A percentile compares a stretch with the other conserved stretches of the same genome.
Conservation (phyloP, 2,329 filamentous ascomycete species). For the Sporothrix variecibatus region DNA sequence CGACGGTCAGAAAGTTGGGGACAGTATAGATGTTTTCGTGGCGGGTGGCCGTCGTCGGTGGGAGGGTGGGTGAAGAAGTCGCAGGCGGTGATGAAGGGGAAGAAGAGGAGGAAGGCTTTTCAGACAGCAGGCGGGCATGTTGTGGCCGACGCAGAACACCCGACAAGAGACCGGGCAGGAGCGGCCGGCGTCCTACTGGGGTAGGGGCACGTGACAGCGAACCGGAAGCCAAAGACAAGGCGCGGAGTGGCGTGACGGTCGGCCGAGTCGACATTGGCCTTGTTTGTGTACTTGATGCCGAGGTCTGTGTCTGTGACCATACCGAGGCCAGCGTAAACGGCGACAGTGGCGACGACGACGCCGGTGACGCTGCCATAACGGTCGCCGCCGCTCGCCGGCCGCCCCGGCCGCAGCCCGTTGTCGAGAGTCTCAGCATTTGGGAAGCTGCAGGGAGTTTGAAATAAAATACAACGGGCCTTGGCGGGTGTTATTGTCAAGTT, state of each 20-base stretch:
- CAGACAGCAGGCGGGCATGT: constrained; percentile 8
- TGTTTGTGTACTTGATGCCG: too few relatives aligned
- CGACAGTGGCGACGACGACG: background rate
- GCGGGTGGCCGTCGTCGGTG: background rate
- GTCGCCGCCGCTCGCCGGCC: background rate
- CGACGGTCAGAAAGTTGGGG: constrained; percentile 90
- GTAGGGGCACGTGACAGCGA: constrained; percentile 1
- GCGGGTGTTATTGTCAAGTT: background rate
- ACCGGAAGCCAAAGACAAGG: background rate
- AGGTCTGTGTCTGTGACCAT: background rate
- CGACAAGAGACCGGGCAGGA: background rate
- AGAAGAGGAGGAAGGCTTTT: background rate
- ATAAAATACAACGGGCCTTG: background rate
- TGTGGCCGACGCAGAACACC: background rate
- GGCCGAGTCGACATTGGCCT: background rate
- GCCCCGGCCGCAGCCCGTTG: constrained; percentile 21
- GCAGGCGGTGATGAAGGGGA: background rate
- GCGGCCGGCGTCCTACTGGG: background rate
- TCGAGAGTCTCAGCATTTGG: constrained; percentile 28
- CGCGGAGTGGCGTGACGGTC: background rate
- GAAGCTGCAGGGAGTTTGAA: background rate
- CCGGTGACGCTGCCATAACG: background rate
- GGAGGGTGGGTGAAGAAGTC: background rate
- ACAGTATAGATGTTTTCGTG: constrained; percentile 96
- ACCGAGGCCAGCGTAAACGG: background rate